phyloP scores from a whole-genome alignment of 169 alveolate genomes.

The Plasmodium inui region DNA sequence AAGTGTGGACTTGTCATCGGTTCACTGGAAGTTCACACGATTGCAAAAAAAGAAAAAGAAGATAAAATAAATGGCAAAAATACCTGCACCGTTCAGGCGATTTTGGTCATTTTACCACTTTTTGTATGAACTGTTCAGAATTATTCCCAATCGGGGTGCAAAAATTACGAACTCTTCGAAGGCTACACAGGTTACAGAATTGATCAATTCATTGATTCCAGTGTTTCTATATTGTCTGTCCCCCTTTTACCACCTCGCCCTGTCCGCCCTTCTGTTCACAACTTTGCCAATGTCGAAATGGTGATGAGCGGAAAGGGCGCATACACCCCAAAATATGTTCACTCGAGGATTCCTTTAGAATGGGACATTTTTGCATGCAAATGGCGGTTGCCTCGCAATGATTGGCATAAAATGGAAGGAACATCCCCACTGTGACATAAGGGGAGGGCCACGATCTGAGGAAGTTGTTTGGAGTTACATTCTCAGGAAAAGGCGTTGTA shows the following conservation, averaged over 20 bases:
- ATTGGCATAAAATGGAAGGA: neutral
- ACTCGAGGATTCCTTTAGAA: neutral
- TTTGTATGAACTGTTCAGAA: neutral
- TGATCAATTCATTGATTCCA: neutral
- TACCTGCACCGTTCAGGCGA: neutral
- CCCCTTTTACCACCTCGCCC: neutral
- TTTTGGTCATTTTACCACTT: neutral
- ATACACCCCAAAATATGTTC: neutral
- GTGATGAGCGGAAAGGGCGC: neutral
- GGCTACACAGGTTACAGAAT: neutral
- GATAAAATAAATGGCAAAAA: neutral
- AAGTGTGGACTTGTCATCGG: neutral
- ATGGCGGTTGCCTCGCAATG: neutral
- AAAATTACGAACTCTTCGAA: neutral
- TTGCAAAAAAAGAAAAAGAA: neutral
- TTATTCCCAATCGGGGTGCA: neutral
- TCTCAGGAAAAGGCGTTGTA: neutral
- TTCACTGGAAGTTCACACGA: neutral
- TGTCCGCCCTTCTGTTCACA: neutral
- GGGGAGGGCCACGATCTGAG: neutral
- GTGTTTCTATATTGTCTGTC: neutral
- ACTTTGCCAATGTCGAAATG: neutral
- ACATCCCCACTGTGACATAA: neutral
- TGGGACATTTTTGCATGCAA: neutral
- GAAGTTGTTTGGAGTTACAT: neutral